Evolutionary conservation across 1,284 basidiomycete species (phyloP), one percentile per base, ranked within the genome.

Genomic region (Golubevia pallescens): DNA sequence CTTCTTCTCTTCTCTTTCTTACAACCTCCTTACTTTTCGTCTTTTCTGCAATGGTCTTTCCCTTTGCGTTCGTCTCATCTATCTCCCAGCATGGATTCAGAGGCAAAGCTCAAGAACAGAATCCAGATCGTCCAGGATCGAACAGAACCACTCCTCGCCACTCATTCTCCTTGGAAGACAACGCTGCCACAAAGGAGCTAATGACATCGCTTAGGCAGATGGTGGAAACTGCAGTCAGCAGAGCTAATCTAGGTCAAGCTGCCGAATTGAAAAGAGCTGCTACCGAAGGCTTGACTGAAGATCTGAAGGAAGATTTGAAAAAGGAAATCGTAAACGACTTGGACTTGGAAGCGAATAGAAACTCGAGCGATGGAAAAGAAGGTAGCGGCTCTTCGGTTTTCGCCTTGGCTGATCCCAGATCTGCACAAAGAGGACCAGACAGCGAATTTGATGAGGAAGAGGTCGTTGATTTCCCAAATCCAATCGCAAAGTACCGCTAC

Each of bases 401-500:
- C 42, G 42, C 42, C 42, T 48, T 48, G 42, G 42, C 42, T 48
- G 42, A 48, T 48, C 42, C 42, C 8, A 48, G 42, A 16, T 48
- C 42, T 48, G 42, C 42, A 48, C 10, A 10, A 13, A 10, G 42
- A 10, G 42, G 42, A 48, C 42, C 42, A 48, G 42, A 48, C 16
- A 13, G 13, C 16, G 42, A 48, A 16, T 13, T 13, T 16, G 42
- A 48, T 16, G 42, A 48, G 42, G 42, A 48, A 48, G 42, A 48
- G 42, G 42, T 48, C 42, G 42, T 61, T 57, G 70, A 66, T 54
- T 80, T 78, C 58, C 77, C 77, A 53, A 80, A 76, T 64, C 66
- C 68, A 42, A 76, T 74, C 74, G 74, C 77, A 1, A 66, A 63
- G 5, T 62, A 73, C 32, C 66, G 76, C 3, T 78, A 77, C 63